Evolutionary conservation across 345 rosid genomes (phyloP), one percentile per base, ranked within the genome.

Genomic region (Gossypium rotundifolium): DNA sequence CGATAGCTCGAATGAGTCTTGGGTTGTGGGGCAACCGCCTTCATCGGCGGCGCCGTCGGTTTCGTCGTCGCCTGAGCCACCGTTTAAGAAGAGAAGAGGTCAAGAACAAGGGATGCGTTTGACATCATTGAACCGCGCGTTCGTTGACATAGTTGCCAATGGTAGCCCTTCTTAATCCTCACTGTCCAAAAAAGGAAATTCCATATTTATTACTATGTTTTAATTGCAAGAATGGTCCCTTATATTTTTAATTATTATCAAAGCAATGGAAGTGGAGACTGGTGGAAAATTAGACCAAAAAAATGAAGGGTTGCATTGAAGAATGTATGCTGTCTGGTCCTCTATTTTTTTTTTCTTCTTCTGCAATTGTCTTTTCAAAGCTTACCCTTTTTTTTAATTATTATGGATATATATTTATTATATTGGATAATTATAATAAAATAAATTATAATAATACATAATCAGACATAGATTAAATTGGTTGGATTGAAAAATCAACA

Each of bases 1-100:
- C 46, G 85, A 80, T 22, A 75, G 85, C 78, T 87, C 88, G 4
- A 81, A 81, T 78, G 86, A 85, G 67, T 78, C 88, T 14, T 84
- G 89, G 86, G 74, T 76, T 40, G 78, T 73, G 84, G 83, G 59
- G 64, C 12, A 11, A 9, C 13, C 60, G 29, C 60, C 60, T 33
- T 33, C 40, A 33, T 33, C 40, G 7, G 27, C 5, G 12, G 60
- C 59, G 23, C 4, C 59, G 59, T 73, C 84, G 59, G 77, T 5
- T n/a, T 73, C 76, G 58, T 73, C 86, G 12, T 66, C 84, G 16
- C 74, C 75, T 45, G 73, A 83, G 78, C 85, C 82, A 71, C 72
- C 77, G n/a, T 60, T 82, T 55, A 92, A 84, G 89, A 87, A 82
- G 87, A 81, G 80, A 78, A 85, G 89, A 74, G 65, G 13, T 45